Percentiles rank a stretch among this genome's conserved stretches.
Conservation (phyloP, 2,329 filamentous ascomycete species). For the Beauveria bassiana region DNA sequence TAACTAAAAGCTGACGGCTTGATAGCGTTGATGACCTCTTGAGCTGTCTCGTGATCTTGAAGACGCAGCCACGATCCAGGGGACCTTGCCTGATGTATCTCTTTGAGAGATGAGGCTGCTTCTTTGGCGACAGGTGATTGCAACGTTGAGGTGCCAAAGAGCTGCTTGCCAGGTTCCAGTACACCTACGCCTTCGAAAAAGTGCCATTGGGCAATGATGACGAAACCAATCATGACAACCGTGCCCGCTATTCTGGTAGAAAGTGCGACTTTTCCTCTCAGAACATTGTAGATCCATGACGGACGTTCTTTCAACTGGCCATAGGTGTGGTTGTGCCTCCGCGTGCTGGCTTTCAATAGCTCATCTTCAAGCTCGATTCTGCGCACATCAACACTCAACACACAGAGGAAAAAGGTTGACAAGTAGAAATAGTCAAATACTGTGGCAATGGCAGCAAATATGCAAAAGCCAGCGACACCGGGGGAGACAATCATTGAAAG, state of each 20-base stretch:
- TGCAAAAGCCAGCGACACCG: conserved; percentile 67
- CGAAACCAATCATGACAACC: conserved; percentile 62
- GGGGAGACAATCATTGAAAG: conserved; percentile 62
- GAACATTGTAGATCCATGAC: conserved; percentile 52
- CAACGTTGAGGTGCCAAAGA: conserved; percentile 16
- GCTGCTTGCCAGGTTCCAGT: conserved; percentile 19
- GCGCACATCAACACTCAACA: conserved; percentile 71
- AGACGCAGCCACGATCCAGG: conserved; percentile 68
- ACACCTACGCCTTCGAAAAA: conserved; percentile 58
- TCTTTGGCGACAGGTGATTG: neutral
- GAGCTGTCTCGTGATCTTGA: conserved; percentile 72
- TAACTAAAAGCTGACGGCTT: conserved; percentile 66
- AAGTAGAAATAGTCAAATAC: conserved; percentile 72
- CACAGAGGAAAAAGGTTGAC: conserved; percentile 71
- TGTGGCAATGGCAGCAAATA: conserved; percentile 66
- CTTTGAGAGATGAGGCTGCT: conserved; percentile 37
- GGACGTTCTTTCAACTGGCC: conserved; percentile 18
- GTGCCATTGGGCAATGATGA: conserved; percentile 69
- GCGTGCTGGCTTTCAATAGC: conserved; percentile 46
- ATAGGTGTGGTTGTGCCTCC: conserved; percentile 28
- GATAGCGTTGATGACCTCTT: conserved; percentile 67
- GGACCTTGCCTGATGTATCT: conserved; percentile 67
- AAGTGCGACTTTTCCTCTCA: conserved; percentile 56
- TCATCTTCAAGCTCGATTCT: conserved; percentile 70
- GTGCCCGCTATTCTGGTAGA: conserved; percentile 71